Evolutionary conservation across 2,329 filamentous ascomycete genomes (phyloP), one percentile per base, ranked within the genome.

Genomic region (Chrysoporthe cubensis): DNA sequence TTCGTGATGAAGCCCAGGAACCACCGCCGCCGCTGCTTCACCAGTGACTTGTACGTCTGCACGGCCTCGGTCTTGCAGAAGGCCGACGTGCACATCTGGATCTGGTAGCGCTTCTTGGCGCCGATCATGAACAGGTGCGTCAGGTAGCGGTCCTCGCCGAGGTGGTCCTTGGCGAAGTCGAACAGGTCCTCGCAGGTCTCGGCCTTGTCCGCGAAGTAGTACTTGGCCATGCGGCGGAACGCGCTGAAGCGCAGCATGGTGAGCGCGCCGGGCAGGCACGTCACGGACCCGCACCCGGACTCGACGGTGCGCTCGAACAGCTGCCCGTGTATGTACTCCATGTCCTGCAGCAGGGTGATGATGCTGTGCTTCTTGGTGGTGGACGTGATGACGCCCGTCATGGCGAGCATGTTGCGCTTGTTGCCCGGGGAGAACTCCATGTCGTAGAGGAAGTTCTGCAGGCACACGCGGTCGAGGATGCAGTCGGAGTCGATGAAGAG

Each of bases 61-160:
- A 97, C 95, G 34, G 96, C 95, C 79, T 98, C 95, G 0, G 96
- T 98, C 81, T 98, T 98, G 87, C 96, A 98, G 78, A 98, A 98
- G 8, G 95, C 96, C 65, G 93, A 95, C 0, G 94, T 97, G 79
- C 96, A 97, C 90, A 98, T 95, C 80, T 97, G 93, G 70, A 98
- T 97, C 79, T 98, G 96, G 78, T 97, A 96, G 52, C 92, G 87
- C 78, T 96, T 89, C 81, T 94, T 93, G 57, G 95, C 94, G 34
- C 94, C 94, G 75, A 98, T 96, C 96, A 99, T 99, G 84, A 99
- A 97, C 68, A 99, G 85, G 82, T 99, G 96, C 1, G 95, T 99
- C 66, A 98, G 86, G 94, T 95, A 98, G 71, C 95, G 87, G 79
- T 99, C 96, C 79, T 98, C 96, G 50, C 96, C 96, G 56, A 98